Base-by-base conservation (phyloP, 2,329 filamentous ascomycete species). In the Ilyonectria sp. region DNA sequence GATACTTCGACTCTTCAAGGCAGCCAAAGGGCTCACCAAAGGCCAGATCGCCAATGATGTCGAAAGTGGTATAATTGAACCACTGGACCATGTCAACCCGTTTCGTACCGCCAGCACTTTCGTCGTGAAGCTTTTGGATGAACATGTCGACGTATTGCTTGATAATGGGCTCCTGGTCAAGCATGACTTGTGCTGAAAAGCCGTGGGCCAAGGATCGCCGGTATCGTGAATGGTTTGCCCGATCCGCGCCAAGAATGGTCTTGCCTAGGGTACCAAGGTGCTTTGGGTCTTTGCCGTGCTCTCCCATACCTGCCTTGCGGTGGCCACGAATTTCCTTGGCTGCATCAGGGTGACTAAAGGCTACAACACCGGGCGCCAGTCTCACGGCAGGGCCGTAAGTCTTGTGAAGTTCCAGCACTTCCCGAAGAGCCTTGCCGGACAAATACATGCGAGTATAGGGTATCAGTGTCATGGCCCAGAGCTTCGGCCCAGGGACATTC, bases 1-100 rank as follows among this genome's bases (percentile, higher is more conserved):
- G 75, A 47, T 73, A 74, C 23, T 66, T 67, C 1, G 65, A 66
- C 1, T 68, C 54, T 13, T 75, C 57, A 2, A 79, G 71, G n/a
- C 76, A 75, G 4, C 70, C 70, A 46, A 79, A 80, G 3, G 72
- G 60, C 53, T 77, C 75, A 17, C 78, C 78, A 61, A 79, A 78
- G 26, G 26, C 26, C 1, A 26, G 26, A 26, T 26, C 26, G 26
- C 26, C 26, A 26, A 26, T 26, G 26, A 79, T 59, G 44, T 79
- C 78, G 43, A 79, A 79, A 0, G 77, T 77, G 6, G 70, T 68
- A 43, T 59, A 76, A 43, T 74, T 76, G 70, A 73, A 78, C 77
- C 72, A 79, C 15, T 65, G 57, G 0, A 68, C 68, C n/a, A 79
- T 56, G 52, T 80, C 69, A 49, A 77, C 35, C 2, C 59, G 17